phyloP scores from a whole-genome alignment of 2,329 filamentous ascomycete genomes.

The Pseudogymnoascus pannorum region DNA sequence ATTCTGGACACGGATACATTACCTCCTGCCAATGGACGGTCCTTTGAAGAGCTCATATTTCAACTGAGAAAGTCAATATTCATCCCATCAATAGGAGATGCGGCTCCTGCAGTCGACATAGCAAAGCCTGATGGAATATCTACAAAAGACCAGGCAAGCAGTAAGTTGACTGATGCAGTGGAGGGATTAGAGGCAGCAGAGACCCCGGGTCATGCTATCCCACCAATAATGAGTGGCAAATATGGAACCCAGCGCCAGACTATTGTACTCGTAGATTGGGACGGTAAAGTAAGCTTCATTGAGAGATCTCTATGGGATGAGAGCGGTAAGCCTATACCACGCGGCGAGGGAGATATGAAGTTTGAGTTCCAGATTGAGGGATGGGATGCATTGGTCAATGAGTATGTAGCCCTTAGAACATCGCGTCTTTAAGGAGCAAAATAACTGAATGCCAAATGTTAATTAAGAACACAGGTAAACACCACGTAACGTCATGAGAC shows the following conservation, averaged over 20 bases:
- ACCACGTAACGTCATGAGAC: neutral
- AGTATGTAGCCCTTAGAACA: conserved; percentile 12
- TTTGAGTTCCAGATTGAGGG: conserved; percentile 51
- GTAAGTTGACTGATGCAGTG: conserved; percentile 25
- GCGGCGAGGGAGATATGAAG: conserved; percentile 47
- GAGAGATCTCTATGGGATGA: conserved; percentile 55
- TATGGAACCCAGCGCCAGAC: conserved; percentile 62
- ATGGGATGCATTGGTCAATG: conserved; percentile 25
- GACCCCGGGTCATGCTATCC: conserved; percentile 32
- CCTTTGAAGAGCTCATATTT: conserved; percentile 47
- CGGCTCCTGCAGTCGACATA: conserved; percentile 23
- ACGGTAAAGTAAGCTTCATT: conserved; percentile 52
- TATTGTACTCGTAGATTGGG: conserved; percentile 53
- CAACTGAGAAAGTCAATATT: conserved; percentile 54
- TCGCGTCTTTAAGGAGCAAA: conserved; percentile 1
- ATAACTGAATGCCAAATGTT: neutral
- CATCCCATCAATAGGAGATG: conserved; percentile 49
- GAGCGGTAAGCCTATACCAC: conserved; percentile 46
- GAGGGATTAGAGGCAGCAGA: conserved; percentile 26
- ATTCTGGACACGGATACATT: conserved; percentile 53
- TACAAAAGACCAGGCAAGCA: conserved; percentile 28
- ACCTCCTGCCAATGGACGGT: conserved; percentile 31
- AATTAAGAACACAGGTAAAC: neutral
- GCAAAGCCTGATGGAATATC: conserved; percentile 34
- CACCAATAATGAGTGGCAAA: conserved; percentile 47